Conservation (phyloP, 1,139 yeast species). For the Yamadazyma taylorii region DNA sequence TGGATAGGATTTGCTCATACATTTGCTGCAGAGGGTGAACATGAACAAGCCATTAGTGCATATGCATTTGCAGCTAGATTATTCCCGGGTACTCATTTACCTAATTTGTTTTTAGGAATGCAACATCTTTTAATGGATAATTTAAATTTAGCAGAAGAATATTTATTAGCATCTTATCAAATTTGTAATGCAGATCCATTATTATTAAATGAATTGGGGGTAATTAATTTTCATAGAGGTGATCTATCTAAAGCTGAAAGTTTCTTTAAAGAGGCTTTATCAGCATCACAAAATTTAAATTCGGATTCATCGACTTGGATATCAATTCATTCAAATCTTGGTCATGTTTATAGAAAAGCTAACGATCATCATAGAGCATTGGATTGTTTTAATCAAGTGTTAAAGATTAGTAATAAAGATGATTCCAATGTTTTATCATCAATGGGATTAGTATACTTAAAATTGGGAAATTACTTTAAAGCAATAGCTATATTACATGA, state of each 20-base stretch:
- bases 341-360: slow-evolving; percentile 81
- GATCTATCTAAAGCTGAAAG: slow-evolving; percentile 70
- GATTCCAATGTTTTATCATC: slow-evolving; percentile 82
- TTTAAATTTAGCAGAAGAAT: slow-evolving; percentile 81
- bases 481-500: slow-evolving; percentile 80
- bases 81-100: slow-evolving; percentile 93
- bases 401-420: slow-evolving; percentile 60
- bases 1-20: slow-evolving; percentile 99
- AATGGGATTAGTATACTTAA: slow-evolving; percentile 78
- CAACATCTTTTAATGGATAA: slow-evolving; percentile 90
- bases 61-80: slow-evolving; percentile 93
- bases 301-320: slow-evolving; percentile 84
- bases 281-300: slow-evolving; percentile 66
- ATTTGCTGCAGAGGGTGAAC: slow-evolving; percentile 96
- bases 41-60: slow-evolving; percentile 97
- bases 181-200: slow-evolving; percentile 86
- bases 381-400: slow-evolving; percentile 72
- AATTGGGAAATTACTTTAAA: slow-evolving; percentile 58
- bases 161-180: slow-evolving; percentile 70
- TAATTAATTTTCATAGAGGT: slow-evolving; percentile 75
- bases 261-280: slow-evolving; percentile 70
- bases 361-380: slow-evolving; percentile 67
- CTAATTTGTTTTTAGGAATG: slow-evolving; percentile 91
- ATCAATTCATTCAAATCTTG: slow-evolving; percentile 84
- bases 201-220: slow-evolving; percentile 88